phyloP scores from a whole-genome alignment of 202 grass and related monocot genomes.

The Hordeum pubiflorum region DNA sequence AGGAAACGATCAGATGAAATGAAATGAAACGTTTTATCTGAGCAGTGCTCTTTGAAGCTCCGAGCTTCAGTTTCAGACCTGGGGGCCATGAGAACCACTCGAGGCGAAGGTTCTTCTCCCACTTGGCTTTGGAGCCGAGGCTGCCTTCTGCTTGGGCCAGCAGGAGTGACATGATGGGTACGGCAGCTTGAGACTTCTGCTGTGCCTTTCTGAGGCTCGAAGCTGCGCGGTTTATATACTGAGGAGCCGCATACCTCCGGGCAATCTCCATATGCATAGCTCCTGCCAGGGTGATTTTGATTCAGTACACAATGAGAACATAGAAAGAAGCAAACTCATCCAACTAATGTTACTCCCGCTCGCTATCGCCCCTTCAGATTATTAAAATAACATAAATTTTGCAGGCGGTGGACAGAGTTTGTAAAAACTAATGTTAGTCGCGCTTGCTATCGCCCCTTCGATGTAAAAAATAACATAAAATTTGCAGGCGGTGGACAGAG shows the following conservation, averaged over 20 bases:
- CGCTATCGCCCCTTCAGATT: background rate
- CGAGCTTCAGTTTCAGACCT: conserved; percentile 40
- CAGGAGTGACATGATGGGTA: conserved; percentile 65
- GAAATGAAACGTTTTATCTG: background rate
- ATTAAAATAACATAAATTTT: background rate
- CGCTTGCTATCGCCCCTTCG: background rate
- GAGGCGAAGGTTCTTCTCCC: conserved; percentile 78
- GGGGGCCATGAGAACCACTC: conserved; percentile 86
- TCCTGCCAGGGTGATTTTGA: conserved; percentile 39
- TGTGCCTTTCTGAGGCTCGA: conserved; percentile 75
- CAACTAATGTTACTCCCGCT: background rate
- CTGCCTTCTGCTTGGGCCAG: conserved; percentile 90
- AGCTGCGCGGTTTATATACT: conserved; percentile 58
- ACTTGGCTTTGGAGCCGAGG: conserved; percentile 76
- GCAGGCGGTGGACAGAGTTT: background rate
- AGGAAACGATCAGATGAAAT: background rate
- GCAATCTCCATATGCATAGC: conserved; percentile 67
- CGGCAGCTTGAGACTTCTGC: conserved; percentile 41
- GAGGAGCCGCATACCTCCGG: conserved; percentile 48
- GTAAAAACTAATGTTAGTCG: background rate
- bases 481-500: background rate
- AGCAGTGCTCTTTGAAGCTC: background rate
- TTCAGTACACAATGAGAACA: background rate
- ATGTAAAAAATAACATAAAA: background rate
- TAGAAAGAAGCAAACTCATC: conserved; percentile 3